Base-by-base conservation (phyloP, 345 rosid species). In the Brassica cretica region DNA sequence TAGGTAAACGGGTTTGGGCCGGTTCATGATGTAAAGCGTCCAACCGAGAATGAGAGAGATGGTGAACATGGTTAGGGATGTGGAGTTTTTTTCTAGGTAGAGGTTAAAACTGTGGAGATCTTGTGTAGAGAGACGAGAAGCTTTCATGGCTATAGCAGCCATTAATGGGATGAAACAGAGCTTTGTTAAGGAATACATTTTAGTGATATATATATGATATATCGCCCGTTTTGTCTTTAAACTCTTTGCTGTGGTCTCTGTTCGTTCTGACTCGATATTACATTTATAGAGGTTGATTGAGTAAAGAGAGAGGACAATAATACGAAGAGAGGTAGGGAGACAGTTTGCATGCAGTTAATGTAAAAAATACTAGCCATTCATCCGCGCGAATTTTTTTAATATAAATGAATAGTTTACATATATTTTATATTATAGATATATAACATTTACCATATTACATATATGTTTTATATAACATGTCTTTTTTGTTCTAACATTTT, bases 1-100 rank as follows among this genome's bases (percentile, higher is more conserved):
- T 7, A 78, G 82, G 64, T 78, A 78, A 32, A 78, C 70, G 55
- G 77, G 74, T 61, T 73, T 67, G 39, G 82, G 70, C 61, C 69
- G 63, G 55, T 53, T 55, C 60, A 16, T 18, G 2, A 16, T 16
- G 74, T 78, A 78, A 5, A 78, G 56, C 3, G 24, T 49, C 56
- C 5, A 73, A 0, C 0, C 58, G 14, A 78, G 77, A 46, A 4
- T n/a, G 6, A 78, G 77, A 16, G 44, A 72, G 14, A 78, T 10
- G 7, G 58, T 32, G 8, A 78, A 59, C 1, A 67, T 60, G 44
- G 56, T 72, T 2, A 78, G 53, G 59, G 77, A 72, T 41, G 77
- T 49, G 64, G 11, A 7, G 70, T 78, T 73, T 55, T 67, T 72
- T 61, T 78, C 77, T 78, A 73, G 3, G 77, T 66, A 78, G 56